phyloP scores from a whole-genome alignment of 306 rosid species.

The Sindora glabra region DNA sequence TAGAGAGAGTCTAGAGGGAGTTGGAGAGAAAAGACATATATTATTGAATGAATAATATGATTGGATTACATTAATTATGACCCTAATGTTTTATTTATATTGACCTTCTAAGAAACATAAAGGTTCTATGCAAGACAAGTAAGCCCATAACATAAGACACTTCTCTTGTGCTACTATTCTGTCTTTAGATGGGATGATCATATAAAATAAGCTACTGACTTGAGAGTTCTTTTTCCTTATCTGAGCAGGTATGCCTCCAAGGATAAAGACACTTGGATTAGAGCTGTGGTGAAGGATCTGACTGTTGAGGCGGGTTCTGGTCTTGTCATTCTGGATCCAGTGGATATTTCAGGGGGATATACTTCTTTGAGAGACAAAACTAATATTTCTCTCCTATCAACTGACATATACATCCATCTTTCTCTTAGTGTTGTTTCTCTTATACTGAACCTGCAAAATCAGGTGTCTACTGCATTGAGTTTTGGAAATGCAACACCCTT shows the following conservation, averaged over 20 bases:
- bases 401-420: constrained; percentile 87
- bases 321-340: constrained; percentile 84
- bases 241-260: constrained; percentile 85
- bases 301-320: constrained; percentile 96
- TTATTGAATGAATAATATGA: too few species aligned
- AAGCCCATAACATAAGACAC: too few species aligned
- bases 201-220: background rate
- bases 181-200: background rate
- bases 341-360: constrained; percentile 93
- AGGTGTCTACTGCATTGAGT: constrained; percentile 67
- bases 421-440: constrained; percentile 84
- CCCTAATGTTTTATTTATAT: too few species aligned
- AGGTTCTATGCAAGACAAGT: too few species aligned
- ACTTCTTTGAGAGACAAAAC: constrained; percentile 94
- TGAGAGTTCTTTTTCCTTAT: constrained; percentile 11
- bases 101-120: too few species aligned
- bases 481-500: constrained; percentile 76
- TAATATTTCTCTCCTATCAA: constrained; percentile 74
- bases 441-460: constrained; percentile 77
- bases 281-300: constrained; percentile 90
- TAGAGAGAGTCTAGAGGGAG: too few species aligned
- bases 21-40: too few species aligned
- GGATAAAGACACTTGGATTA: constrained; percentile 91
- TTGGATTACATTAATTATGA: too few species aligned
- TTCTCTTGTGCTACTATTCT: background rate